Evolutionary conservation across 2,329 filamentous ascomycete species (phyloP).

Genomic region (Fusarium pseudocircinatum): DNA sequence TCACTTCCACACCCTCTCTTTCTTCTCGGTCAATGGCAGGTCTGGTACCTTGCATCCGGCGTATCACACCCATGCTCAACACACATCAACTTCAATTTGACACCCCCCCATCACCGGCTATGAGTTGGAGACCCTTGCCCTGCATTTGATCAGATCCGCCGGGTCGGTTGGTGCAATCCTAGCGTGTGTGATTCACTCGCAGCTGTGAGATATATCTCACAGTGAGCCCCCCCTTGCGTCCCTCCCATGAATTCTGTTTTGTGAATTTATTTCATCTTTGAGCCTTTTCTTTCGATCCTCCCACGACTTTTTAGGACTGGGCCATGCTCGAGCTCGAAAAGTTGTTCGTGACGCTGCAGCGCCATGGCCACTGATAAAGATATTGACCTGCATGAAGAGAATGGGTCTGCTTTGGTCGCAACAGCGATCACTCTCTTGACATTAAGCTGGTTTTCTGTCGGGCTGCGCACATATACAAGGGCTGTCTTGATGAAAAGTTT

Average conservation of each 20-base stretch:
- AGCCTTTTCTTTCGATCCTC: background rate
- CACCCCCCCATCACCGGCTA: constrained; percentile 9
- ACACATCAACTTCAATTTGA: constrained; percentile 20
- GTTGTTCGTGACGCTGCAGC: constrained; percentile 33
- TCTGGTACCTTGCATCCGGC: constrained; percentile 39
- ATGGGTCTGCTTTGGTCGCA: constrained; percentile 50
- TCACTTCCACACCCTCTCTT: constrained; percentile 22
- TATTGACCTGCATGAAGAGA: constrained; percentile 51
- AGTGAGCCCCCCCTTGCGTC: constrained; percentile 9
- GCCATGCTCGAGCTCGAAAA: constrained; percentile 34
- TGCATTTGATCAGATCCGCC: constrained; percentile 16
- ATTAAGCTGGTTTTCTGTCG: constrained; percentile 55
- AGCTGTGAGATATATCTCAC: constrained; percentile 35
- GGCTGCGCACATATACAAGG: constrained; percentile 56
- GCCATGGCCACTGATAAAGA: constrained; percentile 46
- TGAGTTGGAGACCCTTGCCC: constrained; percentile 12
- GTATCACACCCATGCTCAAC: constrained; percentile 31
- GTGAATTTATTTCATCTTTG: background rate
- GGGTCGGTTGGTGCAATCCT: constrained; percentile 8
- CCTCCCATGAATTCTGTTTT: background rate
- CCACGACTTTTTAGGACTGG: constrained; percentile 8
- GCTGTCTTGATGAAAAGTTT: constrained; percentile 56
- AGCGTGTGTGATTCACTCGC: constrained; percentile 12
- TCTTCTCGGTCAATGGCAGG: constrained; percentile 18
- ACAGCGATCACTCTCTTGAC: constrained; percentile 51